Evolutionary conservation across 192 early-diverging fungal genomes (phyloP), one percentile per base, ranked within the genome.

Genomic region (Gonapodya prolifera): DNA sequence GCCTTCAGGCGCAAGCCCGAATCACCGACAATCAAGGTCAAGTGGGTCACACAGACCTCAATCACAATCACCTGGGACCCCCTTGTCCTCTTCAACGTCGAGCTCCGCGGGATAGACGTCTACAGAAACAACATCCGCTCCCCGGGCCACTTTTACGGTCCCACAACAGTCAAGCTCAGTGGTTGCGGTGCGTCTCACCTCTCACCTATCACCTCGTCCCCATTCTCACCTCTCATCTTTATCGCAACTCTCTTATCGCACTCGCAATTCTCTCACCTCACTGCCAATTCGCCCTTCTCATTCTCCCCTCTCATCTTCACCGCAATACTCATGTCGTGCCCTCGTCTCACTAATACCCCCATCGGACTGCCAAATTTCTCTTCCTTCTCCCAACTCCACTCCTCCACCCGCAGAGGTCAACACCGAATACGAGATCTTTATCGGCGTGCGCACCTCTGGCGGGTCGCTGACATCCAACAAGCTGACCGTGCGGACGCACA

Each of bases 371-470:
- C 33, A 31, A 70, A 70, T 70, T 70, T 31, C 1, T 70, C 33
- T 1, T 77, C 30, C 23, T 34, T 35, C 70, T 77, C 70, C 29
- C 30, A 1, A 1, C 28, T 23, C 30, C 30, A 30, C 71, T 16
- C 8, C 13, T 32, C 31, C 18, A 13, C 8, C 71, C 8, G 16
- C 71, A 73, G 95, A 97, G 61, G 91, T 98, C 32, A 87, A 91
- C 83, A 92, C 92, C 77, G 92, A 94, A 76, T 98, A 97, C 83
- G 89, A 93, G 73, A 92, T 99, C 78, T 87, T 90, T 78, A 85
- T 99, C 35, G 94, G 91, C 69, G 88, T 96, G 80, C 90, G 94
- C 80, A 99, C 98, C 1, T 94, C 96, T 1, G 95, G 96, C 1
- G 96, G 98, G 70, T 80, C 84, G 29, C 90, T 92, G 45, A 84